Base-by-base conservation (phyloP, 106 monocot species). In the Dioscorea zingiberensis region DNA sequence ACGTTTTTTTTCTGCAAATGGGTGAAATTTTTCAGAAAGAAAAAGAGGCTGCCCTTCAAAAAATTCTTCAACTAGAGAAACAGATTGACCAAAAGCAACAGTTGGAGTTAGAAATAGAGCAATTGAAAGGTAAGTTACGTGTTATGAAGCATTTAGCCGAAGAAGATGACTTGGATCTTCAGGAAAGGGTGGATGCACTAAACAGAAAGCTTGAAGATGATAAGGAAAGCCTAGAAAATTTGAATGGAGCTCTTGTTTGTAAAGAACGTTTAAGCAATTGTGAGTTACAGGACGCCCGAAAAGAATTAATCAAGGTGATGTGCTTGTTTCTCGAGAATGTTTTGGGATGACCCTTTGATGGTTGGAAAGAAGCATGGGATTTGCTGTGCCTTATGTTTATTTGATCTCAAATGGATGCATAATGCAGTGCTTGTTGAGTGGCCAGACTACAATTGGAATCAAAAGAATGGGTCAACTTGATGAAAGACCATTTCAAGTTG, bases 391-490 rank as follows among this genome's bases (percentile, higher is more conserved):
- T 38, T 38, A 0, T 8, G 38, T 38, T 38, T 38, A 6, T 38
- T 38, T 6, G 4, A 38, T 38, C 38, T 38, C 1, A 38, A n/a
- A 38, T 8, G 38, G 38, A 7, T 44, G 58, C 47, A 0, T 68
- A 21, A 25, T 64, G 13, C 63, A 94, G 90, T 90, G 80, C 32
- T 71, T 78, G 24, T 55, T 81, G 55, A 65, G 48, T 48, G 81
- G 76, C 2, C 64, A 61, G 2, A 77, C 75, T 9, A 15, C 74
- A 44, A 91, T 94, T 61, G 91, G 87, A 47, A 85, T 94, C 49
- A 94, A 85, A 58, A 91, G 91, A 70, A 89, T 89, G 85, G 89
- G 89, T 25, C 85, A 85, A 56, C 68, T 89, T 2, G 76, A 89
- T 72, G 59, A 76, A 5, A 82, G 74, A 59, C 76, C 82, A 25